These are phyloP conservation scores for Amaranthus hypochondriacus DNA, from an alignment of 148 eudicot genomes.

Conservation along the genomic window DNA sequence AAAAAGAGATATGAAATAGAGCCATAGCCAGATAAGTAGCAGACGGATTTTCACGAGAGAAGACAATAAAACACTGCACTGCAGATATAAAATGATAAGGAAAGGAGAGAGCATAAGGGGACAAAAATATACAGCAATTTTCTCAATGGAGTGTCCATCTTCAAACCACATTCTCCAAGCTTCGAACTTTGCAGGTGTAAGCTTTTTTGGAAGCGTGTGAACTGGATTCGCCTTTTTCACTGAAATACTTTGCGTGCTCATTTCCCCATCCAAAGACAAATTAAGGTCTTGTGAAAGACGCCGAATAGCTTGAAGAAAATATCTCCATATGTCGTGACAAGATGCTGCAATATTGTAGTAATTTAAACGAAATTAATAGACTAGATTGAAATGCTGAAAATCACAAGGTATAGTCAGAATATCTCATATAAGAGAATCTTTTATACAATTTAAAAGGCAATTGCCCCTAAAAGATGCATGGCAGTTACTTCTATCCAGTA, in stretches of 20 bases:
- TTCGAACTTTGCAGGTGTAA: slow-evolving; percentile 61
- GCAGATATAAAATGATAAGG: neutral
- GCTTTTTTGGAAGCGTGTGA: slow-evolving; percentile 31
- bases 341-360: slow-evolving; percentile 41
- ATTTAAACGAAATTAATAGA: neutral
- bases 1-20: neutral
- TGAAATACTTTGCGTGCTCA: slow-evolving; percentile 29
- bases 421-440: neutral
- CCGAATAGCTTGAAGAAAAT: slow-evolving; percentile 49
- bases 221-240: slow-evolving; percentile 27
- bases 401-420: neutral
- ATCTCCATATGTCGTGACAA: slow-evolving; percentile 55
- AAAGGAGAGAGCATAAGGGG: slow-evolving; percentile 3
- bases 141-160: slow-evolving; percentile 48
- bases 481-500: neutral
- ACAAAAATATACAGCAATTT: slow-evolving; percentile 58
- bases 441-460: neutral
- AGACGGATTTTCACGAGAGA: neutral
- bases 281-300: slow-evolving; percentile 39
- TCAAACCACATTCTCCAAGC: slow-evolving; percentile 90
- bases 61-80: neutral
- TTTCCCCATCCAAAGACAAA: slow-evolving; percentile 56
- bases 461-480: neutral
- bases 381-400: neutral
- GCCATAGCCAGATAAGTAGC: neutral